Conservation (phyloP, 352 stramenopile species). For the Phytophthora megakarya region DNA sequence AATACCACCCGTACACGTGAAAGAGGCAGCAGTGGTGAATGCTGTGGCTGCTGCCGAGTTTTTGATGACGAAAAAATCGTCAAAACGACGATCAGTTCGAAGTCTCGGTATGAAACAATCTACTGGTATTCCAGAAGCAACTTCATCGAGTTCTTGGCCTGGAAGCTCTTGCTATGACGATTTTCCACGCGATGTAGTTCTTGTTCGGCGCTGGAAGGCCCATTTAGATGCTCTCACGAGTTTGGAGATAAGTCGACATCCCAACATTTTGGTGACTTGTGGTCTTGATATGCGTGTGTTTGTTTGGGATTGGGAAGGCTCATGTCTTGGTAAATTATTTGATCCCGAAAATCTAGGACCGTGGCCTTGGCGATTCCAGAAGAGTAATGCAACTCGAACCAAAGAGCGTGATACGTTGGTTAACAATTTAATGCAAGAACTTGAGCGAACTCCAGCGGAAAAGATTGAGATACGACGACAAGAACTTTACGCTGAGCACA, state of each 20-base stretch:
- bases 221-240: slow-evolving; percentile 59
- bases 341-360: slow-evolving; percentile 56
- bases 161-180: slow-evolving; percentile 22
- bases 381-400: slow-evolving; percentile 57
- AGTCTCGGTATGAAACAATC: slow-evolving; percentile 6
- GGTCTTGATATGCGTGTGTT: slow-evolving; percentile 69
- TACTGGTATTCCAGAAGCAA: not conserved
- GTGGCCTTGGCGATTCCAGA: slow-evolving; percentile 58
- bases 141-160: slow-evolving; percentile 15
- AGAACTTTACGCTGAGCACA: slow-evolving; percentile 55
- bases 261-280: slow-evolving; percentile 68
- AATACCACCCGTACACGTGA: slow-evolving; percentile 7
- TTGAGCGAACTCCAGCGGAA: slow-evolving; percentile 54
- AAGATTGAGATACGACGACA: slow-evolving; percentile 45
- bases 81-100: slow-evolving; percentile 12
- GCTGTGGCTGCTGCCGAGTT: slow-evolving; percentile 52
- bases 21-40: slow-evolving; percentile 37
- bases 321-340: slow-evolving; percentile 67
- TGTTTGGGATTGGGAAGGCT: slow-evolving; percentile 70
- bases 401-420: slow-evolving; percentile 50
- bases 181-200: slow-evolving; percentile 38
- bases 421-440: slow-evolving; percentile 41
- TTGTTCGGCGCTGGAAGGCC: slow-evolving; percentile 52
- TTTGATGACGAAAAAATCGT: slow-evolving; percentile 36
- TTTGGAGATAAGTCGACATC: slow-evolving; percentile 59